Evolutionary conservation across 2,329 filamentous ascomycete genomes (phyloP).

Genomic region (Cladosporium cucumerinum): DNA sequence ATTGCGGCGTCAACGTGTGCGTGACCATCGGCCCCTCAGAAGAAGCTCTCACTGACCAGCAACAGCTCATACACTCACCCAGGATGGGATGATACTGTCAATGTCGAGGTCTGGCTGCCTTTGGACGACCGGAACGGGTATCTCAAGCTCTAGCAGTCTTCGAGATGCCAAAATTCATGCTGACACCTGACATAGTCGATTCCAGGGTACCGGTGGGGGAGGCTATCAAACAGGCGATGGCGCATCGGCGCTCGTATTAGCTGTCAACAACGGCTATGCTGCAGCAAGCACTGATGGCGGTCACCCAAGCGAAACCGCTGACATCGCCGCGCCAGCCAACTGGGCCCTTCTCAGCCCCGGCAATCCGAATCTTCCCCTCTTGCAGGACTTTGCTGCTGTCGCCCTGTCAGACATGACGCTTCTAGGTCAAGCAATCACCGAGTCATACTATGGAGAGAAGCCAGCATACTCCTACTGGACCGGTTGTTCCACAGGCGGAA

Average conservation of each 20-base stretch:
- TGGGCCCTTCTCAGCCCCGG: slow-evolving; percentile 31
- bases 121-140: slow-evolving; percentile 31
- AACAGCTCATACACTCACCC: slow-evolving; percentile 11
- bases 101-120: slow-evolving; percentile 33
- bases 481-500: slow-evolving; percentile 39
- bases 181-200: slow-evolving; percentile 18
- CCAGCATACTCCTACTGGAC: slow-evolving; percentile 38
- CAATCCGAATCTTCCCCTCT: slow-evolving; percentile 33
- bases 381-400: slow-evolving; percentile 36
- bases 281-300: slow-evolving; percentile 20
- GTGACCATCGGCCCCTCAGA: background rate
- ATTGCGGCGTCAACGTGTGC: slow-evolving; percentile 11
- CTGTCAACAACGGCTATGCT: slow-evolving; percentile 20
- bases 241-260: slow-evolving; percentile 23
- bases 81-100: slow-evolving; percentile 22
- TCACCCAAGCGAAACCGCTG: background rate
- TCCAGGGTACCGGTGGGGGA: slow-evolving; percentile 39
- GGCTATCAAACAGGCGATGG: slow-evolving; percentile 25
- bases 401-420: slow-evolving; percentile 36
- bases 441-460: slow-evolving; percentile 32
- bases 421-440: slow-evolving; percentile 33
- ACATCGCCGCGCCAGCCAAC: slow-evolving; percentile 15
- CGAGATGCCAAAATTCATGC: background rate
- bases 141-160: slow-evolving; percentile 24
- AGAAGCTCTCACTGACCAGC: background rate